These are phyloP conservation scores for Ustilago sp. DNA, from an alignment of 1,284 basidiomycete species.

Conservation along the genomic window DNA sequence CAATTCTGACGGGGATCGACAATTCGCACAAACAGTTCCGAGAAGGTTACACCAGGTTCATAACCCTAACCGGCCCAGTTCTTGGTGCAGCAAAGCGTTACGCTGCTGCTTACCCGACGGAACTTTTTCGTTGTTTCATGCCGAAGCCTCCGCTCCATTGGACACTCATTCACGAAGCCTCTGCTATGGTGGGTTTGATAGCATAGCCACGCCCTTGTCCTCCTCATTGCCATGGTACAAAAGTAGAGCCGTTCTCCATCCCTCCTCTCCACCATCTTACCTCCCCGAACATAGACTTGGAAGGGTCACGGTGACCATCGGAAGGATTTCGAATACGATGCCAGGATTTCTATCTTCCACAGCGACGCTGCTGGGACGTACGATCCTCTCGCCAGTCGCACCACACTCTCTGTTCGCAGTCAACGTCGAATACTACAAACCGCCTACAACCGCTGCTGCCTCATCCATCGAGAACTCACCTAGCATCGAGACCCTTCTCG, in stretches of 20 bases:
- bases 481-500: slow-evolving; percentile 34
- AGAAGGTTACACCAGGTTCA: neutral
- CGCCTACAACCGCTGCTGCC: slow-evolving; percentile 7
- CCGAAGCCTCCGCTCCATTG: slow-evolving; percentile 10
- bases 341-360: slow-evolving; percentile 36
- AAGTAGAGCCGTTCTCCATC: neutral
- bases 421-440: slow-evolving; percentile 49
- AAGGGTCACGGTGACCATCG: neutral
- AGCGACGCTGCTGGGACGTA: slow-evolving; percentile 38
- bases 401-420: slow-evolving; percentile 47
- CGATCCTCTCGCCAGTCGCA: slow-evolving; percentile 42
- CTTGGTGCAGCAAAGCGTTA: slow-evolving; percentile 1
- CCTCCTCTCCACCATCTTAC: neutral
- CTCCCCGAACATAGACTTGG: neutral
- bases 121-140: neutral
- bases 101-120: slow-evolving; percentile 5
- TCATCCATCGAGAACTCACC: slow-evolving; percentile 15
- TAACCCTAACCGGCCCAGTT: neutral
- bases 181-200: neutral
- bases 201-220: slow-evolving; percentile 1
- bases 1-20: slow-evolving; percentile 8
- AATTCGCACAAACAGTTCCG: neutral
- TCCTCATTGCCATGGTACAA: slow-evolving; percentile 1
- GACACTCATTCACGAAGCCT: neutral
- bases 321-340: slow-evolving; percentile 14